A percentile compares a stretch with the other conserved stretches of the same genome.
phyloP scores from a whole-genome alignment of 768 basidiomycete species.

The Tephrocybe sp. region DNA sequence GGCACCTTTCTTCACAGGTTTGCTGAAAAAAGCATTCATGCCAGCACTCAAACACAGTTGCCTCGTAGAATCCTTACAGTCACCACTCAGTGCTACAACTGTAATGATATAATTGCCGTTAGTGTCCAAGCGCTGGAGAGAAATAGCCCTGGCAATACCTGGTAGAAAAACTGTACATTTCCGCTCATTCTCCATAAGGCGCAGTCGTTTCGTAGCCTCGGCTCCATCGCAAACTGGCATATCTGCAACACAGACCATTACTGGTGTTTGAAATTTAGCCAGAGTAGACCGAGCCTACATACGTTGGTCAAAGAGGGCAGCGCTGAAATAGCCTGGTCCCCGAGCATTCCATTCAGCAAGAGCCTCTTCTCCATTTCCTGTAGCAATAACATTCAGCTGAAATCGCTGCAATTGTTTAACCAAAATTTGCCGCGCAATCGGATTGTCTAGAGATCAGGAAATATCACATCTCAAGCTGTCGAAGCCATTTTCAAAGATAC shows the following conservation, averaged over 20 bases:
- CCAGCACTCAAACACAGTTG: conserved; percentile 74
- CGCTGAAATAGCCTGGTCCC: conserved; percentile 63
- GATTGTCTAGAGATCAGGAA: conserved; percentile 50
- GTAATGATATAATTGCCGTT: not conserved
- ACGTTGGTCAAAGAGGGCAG: conserved; percentile 77
- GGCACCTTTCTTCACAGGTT: conserved; percentile 60
- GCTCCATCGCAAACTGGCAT: conserved; percentile 80
- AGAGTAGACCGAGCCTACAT: conserved; percentile 18
- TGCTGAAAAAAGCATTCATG: conserved; percentile 76
- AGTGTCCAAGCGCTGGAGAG: not conserved
- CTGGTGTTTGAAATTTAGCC: not conserved
- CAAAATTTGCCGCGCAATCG: conserved; percentile 62
- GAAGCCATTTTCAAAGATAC: not conserved
- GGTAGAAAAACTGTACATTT: conserved; percentile 49
- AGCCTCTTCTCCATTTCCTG: conserved; percentile 67
- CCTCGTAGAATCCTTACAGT: conserved; percentile 76
- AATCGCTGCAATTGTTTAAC: conserved; percentile 64
- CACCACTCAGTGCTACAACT: conserved; percentile 75
- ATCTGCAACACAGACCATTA: conserved; percentile 34
- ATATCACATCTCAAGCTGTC: not conserved
- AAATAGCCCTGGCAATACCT: conserved; percentile 33
- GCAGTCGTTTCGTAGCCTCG: conserved; percentile 64
- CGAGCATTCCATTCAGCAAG: conserved; percentile 65
- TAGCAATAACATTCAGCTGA: conserved; percentile 57
- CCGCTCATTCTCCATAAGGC: conserved; percentile 54